phyloP scores from a whole-genome alignment of 306 rosid genomes.

The Gynostemma pentaphyllum region DNA sequence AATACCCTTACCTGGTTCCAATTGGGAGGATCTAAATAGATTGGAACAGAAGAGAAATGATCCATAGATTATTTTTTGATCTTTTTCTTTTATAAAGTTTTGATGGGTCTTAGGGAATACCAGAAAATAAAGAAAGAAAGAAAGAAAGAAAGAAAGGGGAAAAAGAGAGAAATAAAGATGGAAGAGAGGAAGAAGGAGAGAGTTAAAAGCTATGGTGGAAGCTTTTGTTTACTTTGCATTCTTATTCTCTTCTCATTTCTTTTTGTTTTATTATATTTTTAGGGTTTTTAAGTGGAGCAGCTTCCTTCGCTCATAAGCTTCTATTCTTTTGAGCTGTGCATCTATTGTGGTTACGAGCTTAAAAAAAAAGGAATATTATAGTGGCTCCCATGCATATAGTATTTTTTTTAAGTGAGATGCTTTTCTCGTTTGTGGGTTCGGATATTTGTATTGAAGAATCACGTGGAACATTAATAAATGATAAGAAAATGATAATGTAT shows the following conservation, averaged over 20 bases:
- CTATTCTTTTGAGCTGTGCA: conserved; percentile 31
- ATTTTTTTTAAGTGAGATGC: too few species aligned
- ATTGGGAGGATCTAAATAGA: conserved; percentile 94
- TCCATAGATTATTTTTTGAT: conserved; percentile 53
- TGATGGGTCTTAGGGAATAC: conserved; percentile 87
- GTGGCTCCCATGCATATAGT: conserved; percentile 50
- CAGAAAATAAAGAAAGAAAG: conserved; percentile 45
- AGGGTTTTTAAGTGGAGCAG: conserved; percentile 76
- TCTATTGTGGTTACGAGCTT: conserved; percentile 25
- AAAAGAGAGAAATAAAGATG: conserved; percentile 22
- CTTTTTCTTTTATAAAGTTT: conserved; percentile 70
- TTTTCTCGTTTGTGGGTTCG: too few species aligned
- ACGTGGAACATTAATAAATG: background rate
- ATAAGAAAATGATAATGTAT: too few species aligned
- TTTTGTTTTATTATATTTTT: conserved; percentile 79
- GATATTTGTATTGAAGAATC: too few species aligned
- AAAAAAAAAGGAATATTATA: conserved; percentile 14
- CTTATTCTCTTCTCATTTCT: conserved; percentile 53
- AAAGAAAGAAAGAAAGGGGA: conserved; percentile 31
- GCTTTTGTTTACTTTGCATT: conserved; percentile 73
- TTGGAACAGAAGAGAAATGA: conserved; percentile 92
- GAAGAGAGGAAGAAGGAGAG: conserved; percentile 29
- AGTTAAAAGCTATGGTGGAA: conserved; percentile 17
- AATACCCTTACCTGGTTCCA: conserved; percentile 89
- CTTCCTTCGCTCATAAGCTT: conserved; percentile 83